Percentiles rank a stretch among this genome's conserved stretches.
Evolutionary conservation across 768 basidiomycete genomes (phyloP).

Genomic region (Fomitopsis pulvina): DNA sequence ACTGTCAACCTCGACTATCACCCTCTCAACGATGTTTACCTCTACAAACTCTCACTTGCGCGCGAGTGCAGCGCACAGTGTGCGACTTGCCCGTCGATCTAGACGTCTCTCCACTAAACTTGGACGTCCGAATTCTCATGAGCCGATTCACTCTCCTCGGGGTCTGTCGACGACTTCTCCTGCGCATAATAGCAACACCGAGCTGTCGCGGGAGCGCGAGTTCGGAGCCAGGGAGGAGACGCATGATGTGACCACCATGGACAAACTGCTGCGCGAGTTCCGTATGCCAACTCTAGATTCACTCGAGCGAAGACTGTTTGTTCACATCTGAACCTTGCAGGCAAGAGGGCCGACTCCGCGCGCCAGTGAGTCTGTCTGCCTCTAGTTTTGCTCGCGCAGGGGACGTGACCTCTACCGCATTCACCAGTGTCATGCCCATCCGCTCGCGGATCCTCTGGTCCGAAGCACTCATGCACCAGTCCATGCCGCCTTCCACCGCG

Average conservation of each 20-base stretch:
- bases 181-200: too few relatives aligned
- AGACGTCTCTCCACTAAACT: not conserved
- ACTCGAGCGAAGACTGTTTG: not conserved
- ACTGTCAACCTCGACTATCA: not conserved
- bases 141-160: not conserved
- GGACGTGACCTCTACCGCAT: too few relatives aligned
- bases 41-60: not conserved
- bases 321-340: not conserved
- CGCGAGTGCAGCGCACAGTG: not conserved
- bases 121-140: not conserved
- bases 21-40: not conserved
- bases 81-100: not conserved
- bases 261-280: conserved; percentile 45
- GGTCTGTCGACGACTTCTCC: conserved; percentile 6
- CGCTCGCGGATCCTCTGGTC: conserved; percentile 51
- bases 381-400: too few relatives aligned
- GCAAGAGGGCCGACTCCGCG: conserved; percentile 12
- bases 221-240: conserved; percentile 38
- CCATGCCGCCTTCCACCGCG: conserved; percentile 5
- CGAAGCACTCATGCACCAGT: conserved; percentile 33
- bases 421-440: conserved; percentile 48
- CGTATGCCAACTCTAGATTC: conserved; percentile 34
- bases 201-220: conserved; percentile 15
- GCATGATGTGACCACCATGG: conserved; percentile 53
- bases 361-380: too few relatives aligned